Conservation (phyloP, 2,329 filamentous ascomycete genomes). For the Tolypocladium tundrense region DNA sequence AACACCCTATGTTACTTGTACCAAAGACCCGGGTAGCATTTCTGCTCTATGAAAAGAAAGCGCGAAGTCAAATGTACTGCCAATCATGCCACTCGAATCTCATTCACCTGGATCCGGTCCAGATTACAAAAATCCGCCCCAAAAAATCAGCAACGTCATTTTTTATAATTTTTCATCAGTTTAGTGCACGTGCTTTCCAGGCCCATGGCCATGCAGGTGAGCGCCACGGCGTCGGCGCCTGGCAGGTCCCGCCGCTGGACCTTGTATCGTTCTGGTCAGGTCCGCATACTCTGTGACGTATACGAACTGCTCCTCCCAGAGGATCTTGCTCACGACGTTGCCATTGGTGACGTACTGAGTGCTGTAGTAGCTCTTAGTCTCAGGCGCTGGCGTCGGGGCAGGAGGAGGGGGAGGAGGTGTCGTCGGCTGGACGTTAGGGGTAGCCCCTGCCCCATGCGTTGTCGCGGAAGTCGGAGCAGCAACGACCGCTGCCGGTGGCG, state of each 20-base stretch:
- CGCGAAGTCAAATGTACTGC: slow-evolving; percentile 22
- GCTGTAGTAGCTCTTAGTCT: slow-evolving; percentile 28
- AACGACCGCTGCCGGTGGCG: neutral
- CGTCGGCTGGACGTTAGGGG: neutral
- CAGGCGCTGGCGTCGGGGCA: slow-evolving; percentile 7
- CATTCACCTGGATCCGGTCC: slow-evolving; percentile 25
- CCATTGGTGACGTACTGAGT: slow-evolving; percentile 44
- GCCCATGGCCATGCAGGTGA: slow-evolving; percentile 30
- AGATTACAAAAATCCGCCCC: slow-evolving; percentile 13
- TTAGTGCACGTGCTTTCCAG: slow-evolving; percentile 15
- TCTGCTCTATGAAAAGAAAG: slow-evolving; percentile 22
- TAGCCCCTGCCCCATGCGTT: neutral
- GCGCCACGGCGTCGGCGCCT: slow-evolving; percentile 16
- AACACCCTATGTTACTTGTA: slow-evolving; percentile 19
- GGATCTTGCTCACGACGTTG: slow-evolving; percentile 42
- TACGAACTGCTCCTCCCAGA: slow-evolving; percentile 45
- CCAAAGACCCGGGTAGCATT: slow-evolving; percentile 20
- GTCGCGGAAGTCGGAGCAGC: slow-evolving; percentile 1
- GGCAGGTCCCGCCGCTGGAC: slow-evolving; percentile 5
- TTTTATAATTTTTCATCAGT: slow-evolving; percentile 6
- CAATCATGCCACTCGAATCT: slow-evolving; percentile 20
- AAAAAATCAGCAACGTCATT: slow-evolving; percentile 8
- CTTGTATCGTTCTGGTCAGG: slow-evolving; percentile 27
- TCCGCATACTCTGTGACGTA: slow-evolving; percentile 38
- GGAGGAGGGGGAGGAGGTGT: slow-evolving; percentile 6